phyloP scores from a whole-genome alignment of 2,329 filamentous ascomycete species.

The Beauveria caledonica region DNA sequence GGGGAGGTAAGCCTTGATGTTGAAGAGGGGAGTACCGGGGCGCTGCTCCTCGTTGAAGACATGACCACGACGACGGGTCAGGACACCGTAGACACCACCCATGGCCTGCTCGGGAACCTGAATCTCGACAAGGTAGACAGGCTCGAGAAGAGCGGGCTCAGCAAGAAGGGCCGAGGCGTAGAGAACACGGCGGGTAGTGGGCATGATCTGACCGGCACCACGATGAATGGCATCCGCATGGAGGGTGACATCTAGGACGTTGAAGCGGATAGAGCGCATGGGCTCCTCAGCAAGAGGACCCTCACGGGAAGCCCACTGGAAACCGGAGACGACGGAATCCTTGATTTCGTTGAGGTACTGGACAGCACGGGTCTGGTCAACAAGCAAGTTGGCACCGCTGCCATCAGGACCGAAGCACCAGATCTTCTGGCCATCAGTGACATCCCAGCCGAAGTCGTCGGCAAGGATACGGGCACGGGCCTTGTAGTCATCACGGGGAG shows the following conservation, averaged over 20 bases:
- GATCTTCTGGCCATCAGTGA: slow-evolving; percentile 99
- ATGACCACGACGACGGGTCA: slow-evolving; percentile 96
- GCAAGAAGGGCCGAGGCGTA: slow-evolving; percentile 89
- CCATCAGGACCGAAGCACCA: slow-evolving; percentile 99
- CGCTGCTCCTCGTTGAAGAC: slow-evolving; percentile 98
- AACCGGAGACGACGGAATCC: slow-evolving; percentile 98
- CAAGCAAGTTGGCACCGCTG: slow-evolving; percentile 92
- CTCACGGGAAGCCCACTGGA: slow-evolving; percentile 99
- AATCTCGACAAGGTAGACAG: slow-evolving; percentile 98
- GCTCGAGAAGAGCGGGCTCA: slow-evolving; percentile 86
- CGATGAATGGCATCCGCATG: slow-evolving; percentile 99
- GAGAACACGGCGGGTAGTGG: slow-evolving; percentile 93
- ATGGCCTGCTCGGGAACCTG: slow-evolving; percentile 97
- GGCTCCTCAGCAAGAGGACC: slow-evolving; percentile 97
- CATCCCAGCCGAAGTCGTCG: slow-evolving; percentile 97
- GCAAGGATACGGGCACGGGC: slow-evolving; percentile 89
- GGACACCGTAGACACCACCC: slow-evolving; percentile 99
- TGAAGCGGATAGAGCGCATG: slow-evolving; percentile 95
- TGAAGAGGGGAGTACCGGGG: slow-evolving; percentile 97
- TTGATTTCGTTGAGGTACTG: slow-evolving; percentile 99
- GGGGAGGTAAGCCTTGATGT: slow-evolving; percentile 94
- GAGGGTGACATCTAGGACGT: slow-evolving; percentile 98
- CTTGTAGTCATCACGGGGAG: slow-evolving; percentile 98
- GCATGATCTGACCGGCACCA: slow-evolving; percentile 98
- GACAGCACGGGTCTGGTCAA: slow-evolving; percentile 99